Evolutionary conservation across 441 rosid genomes (phyloP), one percentile per base, ranked within the genome.

Genomic region (Erodium texanum): DNA sequence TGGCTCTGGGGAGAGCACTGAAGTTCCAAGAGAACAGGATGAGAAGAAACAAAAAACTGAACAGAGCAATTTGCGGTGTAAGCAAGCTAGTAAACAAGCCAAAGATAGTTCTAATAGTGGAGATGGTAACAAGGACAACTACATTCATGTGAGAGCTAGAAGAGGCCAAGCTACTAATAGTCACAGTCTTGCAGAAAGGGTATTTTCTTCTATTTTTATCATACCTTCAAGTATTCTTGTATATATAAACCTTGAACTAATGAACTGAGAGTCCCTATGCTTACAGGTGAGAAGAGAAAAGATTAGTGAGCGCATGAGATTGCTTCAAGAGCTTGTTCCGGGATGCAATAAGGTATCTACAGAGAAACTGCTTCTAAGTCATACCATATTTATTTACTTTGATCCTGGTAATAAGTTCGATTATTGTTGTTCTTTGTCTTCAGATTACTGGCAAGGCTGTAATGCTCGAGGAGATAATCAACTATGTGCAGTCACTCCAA

Each of bases 131-230:
- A 87, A 87, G 75, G 96, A 89, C 34, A 78, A 83, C 78, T 93
- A 90, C 76, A 84, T 89, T 77, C 98, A 89, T 74, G 82, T 90
- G 81, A 87, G 98, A 75, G 98, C 98, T 64, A 82, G 90, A 79
- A 84, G 96, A 74, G 98, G 97, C 73, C 94, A 87, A 71, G 97
- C 98, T 69, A 90, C 98, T 66, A 90, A 90, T 77, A 89, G 97
- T 77, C 97, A 93, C 76, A 93, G 95, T 79, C 92, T 93, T 66
- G 97, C 97, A 24, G 96, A 93, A 78, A 89, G 97, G 87, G 99
- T 91, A 86, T 15, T 70, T 62, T 59, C 66, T 41, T 7, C 23
- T 68, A 8, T 61, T 16, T 48, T 56, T 10, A 41, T 34, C 16
- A 15, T 14, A 3, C 22, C 22, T 52, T 62, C 66, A 5, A 24